Conservation (phyloP, 2,329 filamentous ascomycete genomes). For the Metarhizium sp. region DNA sequence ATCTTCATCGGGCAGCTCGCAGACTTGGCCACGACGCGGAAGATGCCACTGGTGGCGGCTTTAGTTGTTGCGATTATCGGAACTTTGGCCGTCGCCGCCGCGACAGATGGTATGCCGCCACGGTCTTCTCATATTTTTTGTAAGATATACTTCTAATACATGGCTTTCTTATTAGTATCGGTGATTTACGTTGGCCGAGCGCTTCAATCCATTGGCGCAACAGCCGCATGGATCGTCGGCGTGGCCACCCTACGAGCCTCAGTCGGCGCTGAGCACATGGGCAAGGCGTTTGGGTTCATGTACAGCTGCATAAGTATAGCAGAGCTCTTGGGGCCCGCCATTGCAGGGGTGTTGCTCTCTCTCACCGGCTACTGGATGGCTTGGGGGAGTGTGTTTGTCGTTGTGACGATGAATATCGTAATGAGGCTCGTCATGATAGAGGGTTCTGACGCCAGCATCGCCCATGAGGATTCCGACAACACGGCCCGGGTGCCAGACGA, state of each 20-base stretch:
- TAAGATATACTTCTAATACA: background rate
- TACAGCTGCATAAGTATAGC: background rate
- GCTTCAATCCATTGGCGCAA: background rate
- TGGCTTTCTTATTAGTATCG: background rate
- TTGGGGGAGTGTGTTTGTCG: background rate
- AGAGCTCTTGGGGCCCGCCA: background rate
- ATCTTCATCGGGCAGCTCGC: constrained; percentile 1
- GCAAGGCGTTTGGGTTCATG: background rate
- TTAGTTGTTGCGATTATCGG: background rate
- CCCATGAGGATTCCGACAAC: background rate
- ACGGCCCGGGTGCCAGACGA: background rate
- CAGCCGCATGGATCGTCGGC: constrained; percentile 1
- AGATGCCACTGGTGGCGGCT: background rate
- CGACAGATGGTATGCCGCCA: background rate
- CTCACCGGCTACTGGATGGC: background rate
- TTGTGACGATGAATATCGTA: background rate
- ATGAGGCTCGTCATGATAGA: constrained; percentile 1
- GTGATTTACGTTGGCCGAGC: background rate
- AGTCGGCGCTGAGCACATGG: background rate
- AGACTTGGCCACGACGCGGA: background rate
- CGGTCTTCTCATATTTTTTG: background rate
- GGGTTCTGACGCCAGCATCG: background rate
- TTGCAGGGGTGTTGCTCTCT: background rate
- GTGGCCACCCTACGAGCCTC: background rate
- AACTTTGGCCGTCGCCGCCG: background rate